Percentiles rank a stretch among this genome's conserved stretches.
Conservation (phyloP, 2,329 filamentous ascomycete species). For the Penicillium sp. region DNA sequence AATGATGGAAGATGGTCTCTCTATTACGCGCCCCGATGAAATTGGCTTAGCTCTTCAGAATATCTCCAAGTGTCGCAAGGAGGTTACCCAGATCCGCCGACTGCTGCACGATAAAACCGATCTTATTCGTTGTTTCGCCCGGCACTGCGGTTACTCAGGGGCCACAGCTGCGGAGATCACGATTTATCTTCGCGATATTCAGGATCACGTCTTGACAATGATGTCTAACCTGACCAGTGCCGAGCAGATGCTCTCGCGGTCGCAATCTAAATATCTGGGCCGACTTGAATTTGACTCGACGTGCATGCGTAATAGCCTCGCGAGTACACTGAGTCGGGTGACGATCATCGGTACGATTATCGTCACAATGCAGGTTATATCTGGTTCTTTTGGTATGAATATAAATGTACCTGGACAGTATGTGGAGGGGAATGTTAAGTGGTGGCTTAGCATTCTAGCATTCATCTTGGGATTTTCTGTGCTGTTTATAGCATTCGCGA, state of each 20-base stretch:
- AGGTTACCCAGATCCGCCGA: constrained; percentile 84
- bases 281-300: constrained; percentile 89
- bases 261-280: constrained; percentile 89
- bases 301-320: constrained; percentile 78
- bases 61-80: constrained; percentile 85
- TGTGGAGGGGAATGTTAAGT: neutral
- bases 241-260: constrained; percentile 89
- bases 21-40: constrained; percentile 82
- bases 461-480: neutral
- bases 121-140: constrained; percentile 91
- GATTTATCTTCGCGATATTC: constrained; percentile 90
- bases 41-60: constrained; percentile 78
- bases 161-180: constrained; percentile 91
- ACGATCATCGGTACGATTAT: constrained; percentile 87
- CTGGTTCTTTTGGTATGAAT: constrained; percentile 52
- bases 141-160: constrained; percentile 90
- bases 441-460: neutral
- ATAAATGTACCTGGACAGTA: constrained; percentile 39
- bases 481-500: neutral
- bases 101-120: constrained; percentile 92
- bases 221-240: constrained; percentile 90
- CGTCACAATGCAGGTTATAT: constrained; percentile 86
- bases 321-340: constrained; percentile 84
- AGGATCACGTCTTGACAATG: constrained; percentile 98
- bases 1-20: constrained; percentile 87